Base-by-base conservation (phyloP, 2,329 filamentous ascomycete species). In the Aspergillus tubingensis region DNA sequence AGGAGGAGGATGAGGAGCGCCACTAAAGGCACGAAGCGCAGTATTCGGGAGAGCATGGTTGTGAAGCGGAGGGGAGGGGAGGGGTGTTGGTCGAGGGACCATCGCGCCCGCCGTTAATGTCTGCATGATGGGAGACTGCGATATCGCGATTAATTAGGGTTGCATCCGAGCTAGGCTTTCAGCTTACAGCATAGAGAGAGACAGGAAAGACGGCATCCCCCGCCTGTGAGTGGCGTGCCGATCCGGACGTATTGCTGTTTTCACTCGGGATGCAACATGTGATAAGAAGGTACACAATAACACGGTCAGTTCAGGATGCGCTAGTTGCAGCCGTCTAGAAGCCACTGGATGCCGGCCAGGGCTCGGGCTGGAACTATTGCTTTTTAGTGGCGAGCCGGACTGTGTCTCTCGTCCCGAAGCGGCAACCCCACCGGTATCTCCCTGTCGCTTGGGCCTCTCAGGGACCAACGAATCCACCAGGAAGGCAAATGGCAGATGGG, bases 141-240 rank as follows among this genome's bases (percentile, higher is more conserved):
- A 27, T 21, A 53, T 17, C 38, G 32, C 6, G 52, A 54, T 54
- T 30, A 54, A 54, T 54, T 54, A 54, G 52, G 52, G 52, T 54
- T 54, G 52, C 52, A 54, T 39, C 52, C 52, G 43, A 47, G 27
- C 10, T 3, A 30, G 27, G 27, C 27, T 11, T 1, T 30, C 27
- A 30, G 27, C 27, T 3, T 11, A 30, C 11, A 36, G 11, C 11
- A 36, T 1, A 13, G 11, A 23, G 11, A 23, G 27, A 13, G 19
- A 44, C 1, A 11, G 19, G 6, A 17, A 11, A 21, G 41, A 19
- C 41, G 21, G 17, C 41, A 43, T 8, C n/a, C 17, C 41, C 41
- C n/a, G 41, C 41, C 41, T 44, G 32, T 36, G 5, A 44, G 41
- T 44, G 41, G 41, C n/a, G 17, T 44, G 41, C 41, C 41, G 41